phyloP scores from a whole-genome alignment of 306 rosid species.

The Vicia sativa region DNA sequence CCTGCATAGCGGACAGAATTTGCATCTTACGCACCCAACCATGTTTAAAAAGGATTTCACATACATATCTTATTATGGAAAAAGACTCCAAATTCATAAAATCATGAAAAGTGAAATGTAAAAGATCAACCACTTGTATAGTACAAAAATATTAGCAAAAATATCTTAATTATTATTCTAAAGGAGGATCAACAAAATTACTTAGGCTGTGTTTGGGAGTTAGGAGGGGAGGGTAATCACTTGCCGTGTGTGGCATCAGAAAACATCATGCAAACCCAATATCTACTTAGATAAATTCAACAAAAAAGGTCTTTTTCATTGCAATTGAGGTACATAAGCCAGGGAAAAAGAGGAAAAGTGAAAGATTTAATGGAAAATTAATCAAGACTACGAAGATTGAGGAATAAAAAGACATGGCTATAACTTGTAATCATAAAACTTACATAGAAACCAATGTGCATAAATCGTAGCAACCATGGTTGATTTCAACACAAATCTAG shows the following conservation, averaged over 20 bases:
- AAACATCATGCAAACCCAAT: slow-evolving; percentile 23
- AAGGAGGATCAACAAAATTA: no score
- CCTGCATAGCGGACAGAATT: slow-evolving; percentile 35
- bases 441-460: slow-evolving; percentile 15
- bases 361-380: slow-evolving; percentile 8
- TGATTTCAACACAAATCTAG: slow-evolving; percentile 18
- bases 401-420: background rate
- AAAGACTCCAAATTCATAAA: slow-evolving; percentile 18
- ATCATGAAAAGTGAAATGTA: background rate
- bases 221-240: no score
- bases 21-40: background rate
- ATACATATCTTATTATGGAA: background rate
- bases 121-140: background rate
- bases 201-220: no score
- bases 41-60: slow-evolving; percentile 26
- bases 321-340: no score
- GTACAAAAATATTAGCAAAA: no score
- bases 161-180: no score
- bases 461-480: background rate
- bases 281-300: background rate
- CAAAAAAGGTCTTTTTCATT: no score
- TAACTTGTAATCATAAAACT: slow-evolving; percentile 23
- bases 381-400: background rate
- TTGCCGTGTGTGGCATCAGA: background rate
- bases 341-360: no score